Conservation (phyloP, 192 early-diverging fungal species). For the Dimargaris cristalligena region DNA sequence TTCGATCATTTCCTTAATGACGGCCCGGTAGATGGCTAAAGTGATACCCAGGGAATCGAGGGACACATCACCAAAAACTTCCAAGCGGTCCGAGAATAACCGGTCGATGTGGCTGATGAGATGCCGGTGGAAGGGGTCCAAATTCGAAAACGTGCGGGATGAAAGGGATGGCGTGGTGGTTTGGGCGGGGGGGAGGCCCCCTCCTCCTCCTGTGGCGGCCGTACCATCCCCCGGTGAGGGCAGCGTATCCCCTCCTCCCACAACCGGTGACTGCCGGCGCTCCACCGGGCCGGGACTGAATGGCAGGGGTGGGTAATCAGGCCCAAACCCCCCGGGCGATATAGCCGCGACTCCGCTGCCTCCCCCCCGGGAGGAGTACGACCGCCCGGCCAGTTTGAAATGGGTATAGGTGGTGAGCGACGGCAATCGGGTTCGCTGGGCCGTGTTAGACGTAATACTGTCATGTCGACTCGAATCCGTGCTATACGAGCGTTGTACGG, state of each 20-base stretch:
- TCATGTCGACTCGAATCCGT: constrained; percentile 4
- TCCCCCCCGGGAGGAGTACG: not conserved
- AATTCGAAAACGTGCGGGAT: constrained; percentile 1
- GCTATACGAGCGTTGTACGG: constrained; percentile 1
- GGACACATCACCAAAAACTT: constrained; percentile 15
- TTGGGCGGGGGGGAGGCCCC: too few relatives aligned
- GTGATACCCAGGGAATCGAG: not conserved
- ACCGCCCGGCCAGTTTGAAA: not conserved
- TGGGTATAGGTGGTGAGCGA: constrained; percentile 7
- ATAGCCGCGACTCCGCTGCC: not conserved
- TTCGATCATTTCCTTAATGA: constrained; percentile 6
- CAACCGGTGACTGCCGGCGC: too few relatives aligned
- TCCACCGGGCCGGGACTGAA: not conserved
- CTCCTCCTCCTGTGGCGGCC: not conserved
- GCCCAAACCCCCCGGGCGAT: not conserved
- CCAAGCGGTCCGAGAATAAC: constrained; percentile 29
- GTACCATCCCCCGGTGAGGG: not conserved
- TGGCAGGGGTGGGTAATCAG: not conserved
- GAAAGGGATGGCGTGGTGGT: constrained; percentile 4
- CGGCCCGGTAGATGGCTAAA: not conserved
- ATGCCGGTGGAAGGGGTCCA: constrained; percentile 18
- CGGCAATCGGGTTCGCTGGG: not conserved
- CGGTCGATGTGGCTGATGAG: constrained; percentile 29
- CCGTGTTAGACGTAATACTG: not conserved
- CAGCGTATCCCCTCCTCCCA: not conserved